These are phyloP conservation scores for Phascolomyces articulosus DNA, from an alignment of 371 early-diverging fungal species.

Conservation along the genomic window DNA sequence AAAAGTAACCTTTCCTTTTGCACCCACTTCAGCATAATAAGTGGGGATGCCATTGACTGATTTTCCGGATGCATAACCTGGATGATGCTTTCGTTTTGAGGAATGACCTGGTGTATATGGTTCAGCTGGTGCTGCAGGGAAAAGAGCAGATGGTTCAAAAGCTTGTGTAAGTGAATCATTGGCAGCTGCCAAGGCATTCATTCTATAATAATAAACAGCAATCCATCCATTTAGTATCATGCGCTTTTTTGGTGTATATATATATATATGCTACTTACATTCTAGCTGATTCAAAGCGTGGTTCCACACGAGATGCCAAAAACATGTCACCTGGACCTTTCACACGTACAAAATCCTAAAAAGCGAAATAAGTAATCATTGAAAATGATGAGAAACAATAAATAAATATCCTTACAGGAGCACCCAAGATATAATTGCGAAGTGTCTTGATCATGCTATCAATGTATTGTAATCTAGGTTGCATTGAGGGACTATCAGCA, in stretches of 20 bases:
- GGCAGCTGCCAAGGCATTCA: conserved; percentile 45
- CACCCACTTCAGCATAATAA: conserved; percentile 47
- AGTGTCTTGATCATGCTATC: conserved; percentile 29
- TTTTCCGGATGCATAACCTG: conserved; percentile 40
- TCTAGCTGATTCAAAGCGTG: conserved; percentile 47
- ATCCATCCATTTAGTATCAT: too few species aligned
- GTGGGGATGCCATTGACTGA: conserved; percentile 43
- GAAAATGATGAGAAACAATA: too few species aligned
- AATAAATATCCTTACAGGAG: conserved; percentile 59
- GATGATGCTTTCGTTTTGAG: conserved; percentile 17
- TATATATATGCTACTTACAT: conserved; percentile 31
- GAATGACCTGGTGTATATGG: background rate
- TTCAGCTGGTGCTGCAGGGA: conserved; percentile 33
- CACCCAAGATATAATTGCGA: conserved; percentile 48
- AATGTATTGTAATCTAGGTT: conserved; percentile 48
- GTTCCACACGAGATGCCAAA: conserved; percentile 65
- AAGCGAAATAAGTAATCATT: conserved; percentile 17
- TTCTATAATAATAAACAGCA: conserved; percentile 27
- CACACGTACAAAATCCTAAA: conserved; percentile 65
- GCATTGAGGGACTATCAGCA: conserved; percentile 52
- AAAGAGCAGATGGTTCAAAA: conserved; percentile 39
- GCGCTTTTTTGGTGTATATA: too few species aligned
- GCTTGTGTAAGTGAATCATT: conserved; percentile 49
- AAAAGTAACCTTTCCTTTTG: conserved; percentile 37
- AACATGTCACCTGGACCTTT: conserved; percentile 76